phyloP scores from a whole-genome alignment of 192 early-diverging fungal genomes.

The Glomus cerebriforme region DNA sequence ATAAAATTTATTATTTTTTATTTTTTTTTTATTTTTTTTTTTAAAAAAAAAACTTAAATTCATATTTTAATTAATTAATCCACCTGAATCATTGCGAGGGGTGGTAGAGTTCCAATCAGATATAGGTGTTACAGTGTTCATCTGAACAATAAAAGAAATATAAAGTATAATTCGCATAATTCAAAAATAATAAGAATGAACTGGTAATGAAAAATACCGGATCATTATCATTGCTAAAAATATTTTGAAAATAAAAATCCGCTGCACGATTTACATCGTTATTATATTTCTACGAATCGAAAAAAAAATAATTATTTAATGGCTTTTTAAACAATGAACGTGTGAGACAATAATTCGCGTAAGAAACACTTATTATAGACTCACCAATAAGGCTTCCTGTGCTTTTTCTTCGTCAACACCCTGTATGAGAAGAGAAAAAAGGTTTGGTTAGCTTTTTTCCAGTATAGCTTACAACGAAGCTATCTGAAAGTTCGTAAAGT shows the following conservation, averaged over 20 bases:
- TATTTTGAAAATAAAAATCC: neutral
- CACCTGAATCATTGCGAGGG: neutral
- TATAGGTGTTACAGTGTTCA: neutral
- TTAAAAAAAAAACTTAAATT: neutral
- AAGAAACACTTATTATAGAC: neutral
- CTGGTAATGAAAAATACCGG: neutral
- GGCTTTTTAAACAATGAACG: too few species aligned
- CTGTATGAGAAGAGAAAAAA: neutral
- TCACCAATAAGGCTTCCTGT: neutral
- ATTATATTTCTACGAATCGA: slow-evolving; percentile 9
- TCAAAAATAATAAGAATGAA: neutral
- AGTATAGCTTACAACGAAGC: too few species aligned
- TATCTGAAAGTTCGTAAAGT: too few species aligned
- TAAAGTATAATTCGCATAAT: neutral
- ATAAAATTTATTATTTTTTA: too few species aligned
- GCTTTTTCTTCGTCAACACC: neutral
- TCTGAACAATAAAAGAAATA: neutral
- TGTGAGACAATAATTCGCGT: neutral
- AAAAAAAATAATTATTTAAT: neutral
- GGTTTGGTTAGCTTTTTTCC: neutral
- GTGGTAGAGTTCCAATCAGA: neutral
- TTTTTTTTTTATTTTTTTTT: too few species aligned
- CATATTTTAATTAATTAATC: neutral
- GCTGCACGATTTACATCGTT: neutral
- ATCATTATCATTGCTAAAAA: neutral